A percentile compares a stretch with the other conserved stretches of the same genome.
Evolutionary conservation across 441 rosid species (phyloP).

Genomic region (Mallotus repandus): DNA sequence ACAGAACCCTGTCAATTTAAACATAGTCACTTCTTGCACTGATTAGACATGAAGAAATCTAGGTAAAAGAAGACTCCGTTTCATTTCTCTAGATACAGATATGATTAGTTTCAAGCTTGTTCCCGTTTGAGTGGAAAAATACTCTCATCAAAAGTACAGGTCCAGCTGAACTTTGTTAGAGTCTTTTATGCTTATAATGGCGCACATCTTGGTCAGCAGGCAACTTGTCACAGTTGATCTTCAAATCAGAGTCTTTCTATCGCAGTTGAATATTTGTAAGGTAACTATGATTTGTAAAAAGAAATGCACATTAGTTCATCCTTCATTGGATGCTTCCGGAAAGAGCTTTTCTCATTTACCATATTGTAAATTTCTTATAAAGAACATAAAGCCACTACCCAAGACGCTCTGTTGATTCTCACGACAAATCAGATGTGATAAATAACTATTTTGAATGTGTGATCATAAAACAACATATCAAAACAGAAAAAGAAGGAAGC

Average conservation of each 20-base stretch:
- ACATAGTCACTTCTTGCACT: neutral
- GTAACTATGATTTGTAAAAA: neutral
- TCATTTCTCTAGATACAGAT: neutral
- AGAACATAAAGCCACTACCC: neutral
- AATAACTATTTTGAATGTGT: neutral
- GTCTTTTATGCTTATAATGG: no score
- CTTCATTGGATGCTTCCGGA: neutral
- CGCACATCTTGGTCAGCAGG: neutral
- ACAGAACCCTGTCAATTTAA: neutral
- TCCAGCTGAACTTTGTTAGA: neutral
- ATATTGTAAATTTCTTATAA: neutral
- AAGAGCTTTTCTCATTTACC: neutral
- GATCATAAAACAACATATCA: neutral
- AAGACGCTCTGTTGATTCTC: neutral
- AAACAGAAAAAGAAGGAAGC: neutral
- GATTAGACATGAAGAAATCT: constrained; percentile 1
- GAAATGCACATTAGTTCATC: neutral
- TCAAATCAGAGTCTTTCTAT: neutral
- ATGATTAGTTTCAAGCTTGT: neutral
- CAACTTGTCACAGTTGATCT: neutral
- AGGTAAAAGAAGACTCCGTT: neutral
- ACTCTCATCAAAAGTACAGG: neutral
- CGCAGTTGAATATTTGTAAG: neutral
- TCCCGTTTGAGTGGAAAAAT: neutral
- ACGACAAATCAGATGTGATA: neutral